Evolutionary conservation across 345 rosid species (phyloP).

Genomic region (Populus tremula): DNA sequence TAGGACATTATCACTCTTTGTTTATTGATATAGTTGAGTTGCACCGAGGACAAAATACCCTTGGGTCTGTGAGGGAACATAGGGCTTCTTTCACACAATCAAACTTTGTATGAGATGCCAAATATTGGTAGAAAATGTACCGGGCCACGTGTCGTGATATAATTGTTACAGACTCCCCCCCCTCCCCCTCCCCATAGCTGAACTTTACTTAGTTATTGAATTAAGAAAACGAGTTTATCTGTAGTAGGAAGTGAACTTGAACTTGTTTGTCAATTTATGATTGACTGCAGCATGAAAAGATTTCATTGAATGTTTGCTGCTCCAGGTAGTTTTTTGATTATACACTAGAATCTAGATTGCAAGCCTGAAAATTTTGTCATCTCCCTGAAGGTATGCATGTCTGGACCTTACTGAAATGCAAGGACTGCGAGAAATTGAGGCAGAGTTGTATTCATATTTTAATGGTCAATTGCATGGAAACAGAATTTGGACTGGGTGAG

Average conservation of each 20-base stretch:
- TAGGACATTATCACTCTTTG: background rate
- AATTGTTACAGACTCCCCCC: background rate
- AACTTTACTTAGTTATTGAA: too few relatives aligned
- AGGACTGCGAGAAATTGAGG: conserved; percentile 57
- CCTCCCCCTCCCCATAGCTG: background rate
- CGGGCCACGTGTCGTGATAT: background rate
- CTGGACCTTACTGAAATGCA: conserved; percentile 58
- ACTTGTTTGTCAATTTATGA: background rate
- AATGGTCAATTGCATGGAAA: conserved; percentile 77
- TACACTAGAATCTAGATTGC: conserved; percentile 3
- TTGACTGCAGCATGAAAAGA: background rate
- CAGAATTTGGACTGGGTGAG: conserved; percentile 87
- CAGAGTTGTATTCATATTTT: conserved; percentile 67
- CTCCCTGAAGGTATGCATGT: conserved; percentile 47
- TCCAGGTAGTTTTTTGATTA: background rate
- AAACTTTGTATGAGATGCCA: background rate
- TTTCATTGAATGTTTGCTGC: background rate
- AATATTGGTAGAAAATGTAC: background rate
- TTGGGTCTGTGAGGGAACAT: background rate
- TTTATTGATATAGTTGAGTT: background rate
- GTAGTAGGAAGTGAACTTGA: background rate
- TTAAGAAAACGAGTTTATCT: too few relatives aligned
- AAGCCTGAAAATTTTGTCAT: conserved; percentile 3
- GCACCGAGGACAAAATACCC: background rate
- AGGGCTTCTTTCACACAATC: background rate